These are phyloP conservation scores for Boletellus deceptivus DNA, from an alignment of 1,284 basidiomycete genomes.

Conservation along the genomic window DNA sequence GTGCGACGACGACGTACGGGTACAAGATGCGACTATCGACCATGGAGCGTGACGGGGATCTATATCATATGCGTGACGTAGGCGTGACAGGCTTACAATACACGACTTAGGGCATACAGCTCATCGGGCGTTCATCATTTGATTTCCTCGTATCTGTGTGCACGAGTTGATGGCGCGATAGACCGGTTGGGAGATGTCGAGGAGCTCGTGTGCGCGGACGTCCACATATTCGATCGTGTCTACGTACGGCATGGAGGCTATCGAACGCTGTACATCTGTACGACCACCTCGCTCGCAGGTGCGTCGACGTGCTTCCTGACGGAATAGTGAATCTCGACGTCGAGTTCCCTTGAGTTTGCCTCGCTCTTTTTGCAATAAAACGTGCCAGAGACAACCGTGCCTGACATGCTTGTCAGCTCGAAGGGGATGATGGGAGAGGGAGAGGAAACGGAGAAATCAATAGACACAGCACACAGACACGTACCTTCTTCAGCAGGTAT, in stretches of 20 bases:
- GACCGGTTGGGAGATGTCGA: neutral
- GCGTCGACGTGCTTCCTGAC: slow-evolving; percentile 40
- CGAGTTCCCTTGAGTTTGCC: slow-evolving; percentile 85
- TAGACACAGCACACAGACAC: slow-evolving; percentile 15
- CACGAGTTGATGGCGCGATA: too few relatives aligned
- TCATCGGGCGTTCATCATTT: too few relatives aligned
- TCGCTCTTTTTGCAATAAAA: slow-evolving; percentile 83
- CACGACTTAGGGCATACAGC: too few relatives aligned
- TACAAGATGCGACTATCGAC: too few relatives aligned
- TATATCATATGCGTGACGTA: too few relatives aligned
- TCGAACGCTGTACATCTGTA: slow-evolving; percentile 81
- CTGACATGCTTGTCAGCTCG: slow-evolving; percentile 36
- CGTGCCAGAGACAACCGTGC: slow-evolving; percentile 73
- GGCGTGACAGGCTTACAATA: too few relatives aligned
- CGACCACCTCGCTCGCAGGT: slow-evolving; percentile 42
- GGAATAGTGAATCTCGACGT: slow-evolving; percentile 89
- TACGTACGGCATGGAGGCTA: slow-evolving; percentile 25
- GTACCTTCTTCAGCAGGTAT: slow-evolving; percentile 72
- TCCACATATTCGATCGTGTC: neutral
- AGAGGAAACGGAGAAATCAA: neutral
- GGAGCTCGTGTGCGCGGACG: neutral
- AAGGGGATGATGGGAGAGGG: too few relatives aligned
- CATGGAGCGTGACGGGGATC: too few relatives aligned
- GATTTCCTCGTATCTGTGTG: too few relatives aligned
- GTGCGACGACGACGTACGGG: too few relatives aligned